Evolutionary conservation across 805 yeast species (phyloP).

Genomic region (Pichia ethanolica): DNA sequence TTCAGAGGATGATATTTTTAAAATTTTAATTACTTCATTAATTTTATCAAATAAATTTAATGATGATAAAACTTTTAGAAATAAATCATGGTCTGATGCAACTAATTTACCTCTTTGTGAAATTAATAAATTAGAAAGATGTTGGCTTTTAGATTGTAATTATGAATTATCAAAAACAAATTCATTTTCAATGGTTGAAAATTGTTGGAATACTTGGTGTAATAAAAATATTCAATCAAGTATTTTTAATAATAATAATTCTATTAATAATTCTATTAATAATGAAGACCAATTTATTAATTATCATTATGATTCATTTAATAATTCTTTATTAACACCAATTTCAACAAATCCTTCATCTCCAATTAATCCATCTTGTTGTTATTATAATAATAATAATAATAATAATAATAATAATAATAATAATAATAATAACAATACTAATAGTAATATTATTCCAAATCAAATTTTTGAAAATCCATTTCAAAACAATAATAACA

Average conservation of each 20-base stretch:
- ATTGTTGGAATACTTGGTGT: slow-evolving; percentile 32
- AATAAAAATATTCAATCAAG: slow-evolving; percentile 11
- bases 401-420: too few relatives aligned
- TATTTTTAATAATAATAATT: slow-evolving; percentile 2
- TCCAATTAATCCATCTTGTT: slow-evolving; percentile 18
- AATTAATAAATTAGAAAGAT: slow-evolving; percentile 61
- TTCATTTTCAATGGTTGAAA: slow-evolving; percentile 27
- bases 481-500: slow-evolving; percentile 13
- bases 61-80: slow-evolving; percentile 94
- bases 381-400: not conserved
- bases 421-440: not conserved
- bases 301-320: too few relatives aligned
- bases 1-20: slow-evolving; percentile 35
- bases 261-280: slow-evolving; percentile 19
- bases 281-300: not conserved
- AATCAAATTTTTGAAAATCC: slow-evolving; percentile 22
- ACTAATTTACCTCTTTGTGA: slow-evolving; percentile 61
- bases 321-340: slow-evolving; percentile 18
- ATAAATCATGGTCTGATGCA: slow-evolving; percentile 94
- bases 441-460: not conserved
- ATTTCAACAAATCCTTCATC: slow-evolving; percentile 18
- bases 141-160: slow-evolving; percentile 31
- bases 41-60: slow-evolving; percentile 88
- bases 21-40: slow-evolving; percentile 56
- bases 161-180: slow-evolving; percentile 28